Evolutionary conservation across 2,329 filamentous ascomycete genomes (phyloP).

Genomic region (Dothistroma septosporum): DNA sequence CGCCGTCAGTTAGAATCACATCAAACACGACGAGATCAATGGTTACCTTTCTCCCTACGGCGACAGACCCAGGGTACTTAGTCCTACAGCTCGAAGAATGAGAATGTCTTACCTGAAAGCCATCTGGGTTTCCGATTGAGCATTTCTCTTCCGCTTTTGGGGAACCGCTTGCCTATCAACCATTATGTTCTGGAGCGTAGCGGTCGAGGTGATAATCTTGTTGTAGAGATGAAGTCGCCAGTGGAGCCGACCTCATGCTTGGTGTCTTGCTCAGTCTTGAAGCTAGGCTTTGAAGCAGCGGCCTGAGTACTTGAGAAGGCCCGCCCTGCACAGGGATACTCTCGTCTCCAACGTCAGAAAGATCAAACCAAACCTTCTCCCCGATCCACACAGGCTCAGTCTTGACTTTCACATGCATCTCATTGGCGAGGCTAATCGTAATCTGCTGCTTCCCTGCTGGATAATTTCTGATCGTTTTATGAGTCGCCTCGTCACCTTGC

Average conservation of each 20-base stretch:
- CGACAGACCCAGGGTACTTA: too few relatives aligned
- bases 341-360: not conserved
- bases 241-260: not conserved
- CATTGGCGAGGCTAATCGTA: not conserved
- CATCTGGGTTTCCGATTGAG: too few relatives aligned
- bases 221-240: not conserved
- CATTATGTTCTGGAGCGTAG: not conserved
- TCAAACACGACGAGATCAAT: too few relatives aligned
- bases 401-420: not conserved
- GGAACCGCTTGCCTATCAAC: not conserved
- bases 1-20: too few relatives aligned
- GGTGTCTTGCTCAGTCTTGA: not conserved
- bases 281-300: not conserved
- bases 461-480: not conserved
- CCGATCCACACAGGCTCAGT: not conserved
- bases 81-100: too few relatives aligned
- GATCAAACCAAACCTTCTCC: not conserved
- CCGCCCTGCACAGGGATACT: too few relatives aligned
- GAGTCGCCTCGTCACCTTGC: not conserved
- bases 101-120: too few relatives aligned
- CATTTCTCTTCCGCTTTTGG: not conserved
- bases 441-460: not conserved
- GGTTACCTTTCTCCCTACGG: too few relatives aligned
- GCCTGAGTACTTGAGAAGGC: too few relatives aligned
- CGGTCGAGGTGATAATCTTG: not conserved